Evolutionary conservation across 2,329 filamentous ascomycete genomes (phyloP).

Genomic region (Talaromyces rugulosus): DNA sequence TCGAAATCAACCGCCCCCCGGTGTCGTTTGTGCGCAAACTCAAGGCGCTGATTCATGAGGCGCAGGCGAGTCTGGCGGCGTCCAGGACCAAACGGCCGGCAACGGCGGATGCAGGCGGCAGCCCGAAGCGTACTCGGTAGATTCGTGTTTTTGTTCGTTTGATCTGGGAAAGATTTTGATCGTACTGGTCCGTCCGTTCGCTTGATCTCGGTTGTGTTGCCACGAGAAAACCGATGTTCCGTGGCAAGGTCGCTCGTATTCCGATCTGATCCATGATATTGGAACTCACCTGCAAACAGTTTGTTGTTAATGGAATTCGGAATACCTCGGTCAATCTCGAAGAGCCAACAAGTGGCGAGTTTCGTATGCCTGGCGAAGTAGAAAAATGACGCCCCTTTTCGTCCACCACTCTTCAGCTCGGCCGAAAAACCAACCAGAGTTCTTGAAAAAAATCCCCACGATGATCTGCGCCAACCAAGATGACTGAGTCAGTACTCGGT

Average conservation of each 20-base stretch:
- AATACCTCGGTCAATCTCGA: neutral
- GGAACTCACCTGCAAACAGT: neutral
- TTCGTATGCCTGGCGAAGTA: neutral
- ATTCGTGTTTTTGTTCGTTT: neutral
- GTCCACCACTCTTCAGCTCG: neutral
- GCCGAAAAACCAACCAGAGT: neutral
- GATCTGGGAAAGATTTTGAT: neutral
- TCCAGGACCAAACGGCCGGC: constrained; percentile 13
- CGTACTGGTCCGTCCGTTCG: neutral
- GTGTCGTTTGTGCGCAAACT: constrained; percentile 32
- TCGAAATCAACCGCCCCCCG: constrained; percentile 41
- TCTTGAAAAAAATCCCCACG: neutral
- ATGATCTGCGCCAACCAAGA: neutral
- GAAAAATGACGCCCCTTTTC: neutral
- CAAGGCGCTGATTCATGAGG: constrained; percentile 25
- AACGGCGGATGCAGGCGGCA: constrained; percentile 12
- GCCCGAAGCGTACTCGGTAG: constrained; percentile 14
- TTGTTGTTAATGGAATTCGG: neutral
- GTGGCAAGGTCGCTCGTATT: neutral
- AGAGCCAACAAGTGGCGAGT: neutral
- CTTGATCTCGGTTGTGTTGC: neutral
- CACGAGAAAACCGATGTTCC: neutral
- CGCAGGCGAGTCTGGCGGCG: constrained; percentile 18
- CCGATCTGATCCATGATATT: neutral
- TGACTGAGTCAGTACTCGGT: neutral